phyloP scores from a whole-genome alignment of 2,329 filamentous ascomycete genomes.

The Aspergillus glaucus region DNA sequence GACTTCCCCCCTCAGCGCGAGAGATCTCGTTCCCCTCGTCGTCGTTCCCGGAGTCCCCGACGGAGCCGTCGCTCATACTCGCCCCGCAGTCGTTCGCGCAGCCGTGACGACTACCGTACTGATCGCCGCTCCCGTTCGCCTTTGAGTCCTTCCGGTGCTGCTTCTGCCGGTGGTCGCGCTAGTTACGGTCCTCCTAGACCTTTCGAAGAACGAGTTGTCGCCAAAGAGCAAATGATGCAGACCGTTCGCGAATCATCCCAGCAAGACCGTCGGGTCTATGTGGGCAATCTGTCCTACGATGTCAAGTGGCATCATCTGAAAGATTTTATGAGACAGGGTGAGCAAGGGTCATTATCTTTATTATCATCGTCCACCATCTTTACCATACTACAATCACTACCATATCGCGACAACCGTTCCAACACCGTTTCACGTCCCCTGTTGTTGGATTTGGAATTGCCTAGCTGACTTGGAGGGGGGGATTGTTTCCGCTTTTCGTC shows the following conservation, averaged over 20 bases:
- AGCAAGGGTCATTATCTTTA: slow-evolving; percentile 32
- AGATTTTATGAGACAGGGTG: slow-evolving; percentile 99
- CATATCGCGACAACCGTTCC: slow-evolving; percentile 5
- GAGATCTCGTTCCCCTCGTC: slow-evolving; percentile 60
- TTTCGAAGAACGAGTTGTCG: slow-evolving; percentile 74
- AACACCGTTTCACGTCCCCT: neutral
- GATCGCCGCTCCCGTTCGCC: slow-evolving; percentile 77
- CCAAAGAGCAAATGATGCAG: slow-evolving; percentile 94
- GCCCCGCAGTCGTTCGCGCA: slow-evolving; percentile 70
- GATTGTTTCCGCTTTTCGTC: slow-evolving; percentile 11
- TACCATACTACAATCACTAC: neutral
- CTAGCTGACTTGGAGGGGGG: slow-evolving; percentile 25
- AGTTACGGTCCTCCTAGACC: slow-evolving; percentile 60
- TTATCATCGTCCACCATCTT: neutral
- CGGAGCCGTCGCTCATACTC: slow-evolving; percentile 72
- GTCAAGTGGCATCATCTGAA: slow-evolving; percentile 99
- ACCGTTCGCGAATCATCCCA: slow-evolving; percentile 90
- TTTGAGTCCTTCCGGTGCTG: slow-evolving; percentile 73
- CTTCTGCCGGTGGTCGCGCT: slow-evolving; percentile 54
- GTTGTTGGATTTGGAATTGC: slow-evolving; percentile 7
- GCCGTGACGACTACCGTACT: slow-evolving; percentile 68
- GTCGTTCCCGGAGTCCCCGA: slow-evolving; percentile 75
- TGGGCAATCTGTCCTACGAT: slow-evolving; percentile 97
- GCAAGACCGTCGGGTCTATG: slow-evolving; percentile 98
- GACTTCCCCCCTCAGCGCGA: slow-evolving; percentile 59